Base-by-base conservation (phyloP, 768 basidiomycete genomes). In the Candolleomyces eurysporus region DNA sequence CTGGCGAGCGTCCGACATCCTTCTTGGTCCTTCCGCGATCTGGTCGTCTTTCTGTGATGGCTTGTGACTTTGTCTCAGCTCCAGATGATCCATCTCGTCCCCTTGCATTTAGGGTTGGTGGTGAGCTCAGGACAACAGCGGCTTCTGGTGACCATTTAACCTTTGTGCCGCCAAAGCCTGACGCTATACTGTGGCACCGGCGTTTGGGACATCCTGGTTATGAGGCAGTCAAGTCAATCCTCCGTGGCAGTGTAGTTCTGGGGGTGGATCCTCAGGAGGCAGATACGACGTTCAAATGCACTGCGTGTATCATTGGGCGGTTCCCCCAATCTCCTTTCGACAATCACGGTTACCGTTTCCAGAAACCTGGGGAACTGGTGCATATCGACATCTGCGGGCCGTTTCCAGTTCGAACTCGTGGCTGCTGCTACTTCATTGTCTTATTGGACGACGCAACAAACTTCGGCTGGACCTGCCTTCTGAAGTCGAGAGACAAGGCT, bases 341-440 rank as follows among this genome's bases (percentile, higher is more conserved):
- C 10, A 7, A 22, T 39, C 43, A 61, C 13, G 63, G 48, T 17
- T 21, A 62, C 39, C 60, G 60, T 9, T 65, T 68, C 0, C 0
- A 32, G 0, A 1, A 50, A 0, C 22, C 70, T 32, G 64, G 70
- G 7, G 67, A 70, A 2, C 62, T 72, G 1, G 48, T 73, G 0
- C 73, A 75, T 21, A 64, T 69, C 17, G 70, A 73, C 45, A 55
- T 58, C 0, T 72, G 68, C 57, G 70, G 69, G 0, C 73, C 72
- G 6, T 73, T 68, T 17, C 65, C 68, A 0, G 45, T 61, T 0
- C 21, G 16, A 0, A 65, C 71, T 2, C 10, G 8, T 32, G 52
- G 32, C 14, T 5, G 19, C 26, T 8, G 10, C 9, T 70, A 61
- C 40, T 65, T 68, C 43, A 40, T 62, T 43, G 32, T 57, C 5